Percentiles rank a stretch among this genome's conserved stretches.
Evolutionary conservation across 2,329 filamentous ascomycete genomes (phyloP).

Genomic region (Neopestalotiopsis sp.): DNA sequence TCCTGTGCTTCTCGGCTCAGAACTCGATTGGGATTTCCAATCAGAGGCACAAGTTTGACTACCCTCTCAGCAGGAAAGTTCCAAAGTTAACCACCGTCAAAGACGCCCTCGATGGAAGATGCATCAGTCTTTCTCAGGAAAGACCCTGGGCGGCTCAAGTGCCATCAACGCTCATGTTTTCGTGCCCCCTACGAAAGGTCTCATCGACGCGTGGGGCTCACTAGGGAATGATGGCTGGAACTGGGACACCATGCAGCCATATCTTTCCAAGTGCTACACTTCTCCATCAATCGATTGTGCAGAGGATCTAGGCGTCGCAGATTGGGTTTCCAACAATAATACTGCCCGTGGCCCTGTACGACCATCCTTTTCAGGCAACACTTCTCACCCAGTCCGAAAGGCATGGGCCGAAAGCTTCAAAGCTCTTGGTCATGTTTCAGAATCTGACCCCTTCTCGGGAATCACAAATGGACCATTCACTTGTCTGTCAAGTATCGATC

Average conservation of each 20-base stretch:
- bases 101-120: background rate
- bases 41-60: background rate
- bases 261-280: background rate
- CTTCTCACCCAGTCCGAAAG: background rate
- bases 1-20: background rate
- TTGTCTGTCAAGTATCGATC: constrained; percentile 6
- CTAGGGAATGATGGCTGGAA: background rate
- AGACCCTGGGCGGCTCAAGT: background rate
- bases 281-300: background rate
- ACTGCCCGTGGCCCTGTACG: background rate
- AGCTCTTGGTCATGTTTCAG: background rate
- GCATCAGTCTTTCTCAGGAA: background rate
- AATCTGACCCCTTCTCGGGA: background rate
- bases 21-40: background rate
- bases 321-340: background rate
- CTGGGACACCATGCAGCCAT: background rate
- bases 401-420: background rate
- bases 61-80: background rate
- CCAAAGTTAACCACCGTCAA: background rate
- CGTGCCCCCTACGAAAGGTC: background rate
- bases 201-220: background rate
- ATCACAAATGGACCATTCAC: background rate
- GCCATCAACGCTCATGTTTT: background rate
- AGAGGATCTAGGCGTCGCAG: background rate
- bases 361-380: background rate